These are phyloP conservation scores for Bruguiera parviflora DNA, from an alignment of 345 rosid species.

Conservation along the genomic window DNA sequence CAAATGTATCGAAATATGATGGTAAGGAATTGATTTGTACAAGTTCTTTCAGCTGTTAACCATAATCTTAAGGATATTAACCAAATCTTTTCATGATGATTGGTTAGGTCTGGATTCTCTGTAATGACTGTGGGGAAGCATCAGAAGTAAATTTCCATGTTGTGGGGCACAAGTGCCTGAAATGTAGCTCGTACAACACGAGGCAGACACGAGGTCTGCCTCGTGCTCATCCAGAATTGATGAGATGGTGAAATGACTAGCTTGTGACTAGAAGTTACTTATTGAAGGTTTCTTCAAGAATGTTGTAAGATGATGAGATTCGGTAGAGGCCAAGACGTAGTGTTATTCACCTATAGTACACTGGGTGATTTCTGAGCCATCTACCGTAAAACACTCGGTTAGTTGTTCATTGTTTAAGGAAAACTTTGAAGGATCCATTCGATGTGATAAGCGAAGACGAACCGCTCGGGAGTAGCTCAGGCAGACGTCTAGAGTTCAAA, in stretches of 20 bases:
- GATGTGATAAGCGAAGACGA: too few relatives aligned
- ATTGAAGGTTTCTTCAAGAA: not conserved
- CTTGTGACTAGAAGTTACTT: not conserved
- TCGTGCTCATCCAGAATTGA: conserved; percentile 16
- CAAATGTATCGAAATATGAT: conserved; percentile 38
- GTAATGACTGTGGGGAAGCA: conserved; percentile 59
- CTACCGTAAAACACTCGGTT: too few relatives aligned
- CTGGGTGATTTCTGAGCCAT: too few relatives aligned
- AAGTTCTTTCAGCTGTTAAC: not conserved
- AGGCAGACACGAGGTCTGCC: conserved; percentile 32
- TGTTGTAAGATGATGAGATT: not conserved
- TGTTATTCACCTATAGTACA: not conserved
- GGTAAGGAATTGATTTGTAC: conserved; percentile 24
- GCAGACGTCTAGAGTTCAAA: too few relatives aligned
- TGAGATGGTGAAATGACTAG: conserved; percentile 15
- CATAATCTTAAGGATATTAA: not conserved
- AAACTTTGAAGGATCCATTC: too few relatives aligned
- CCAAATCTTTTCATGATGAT: not conserved
- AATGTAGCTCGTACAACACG: conserved; percentile 59
- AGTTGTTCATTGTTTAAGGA: too few relatives aligned
- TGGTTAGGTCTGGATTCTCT: conserved; percentile 59
- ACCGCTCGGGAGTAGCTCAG: too few relatives aligned
- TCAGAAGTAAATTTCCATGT: conserved; percentile 42
- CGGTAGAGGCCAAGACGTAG: not conserved
- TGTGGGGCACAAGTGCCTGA: conserved; percentile 45